Evolutionary conservation across 2,329 filamentous ascomycete species (phyloP), one percentile per base, ranked within the genome.

Genomic region (Alternaria burnsii): DNA sequence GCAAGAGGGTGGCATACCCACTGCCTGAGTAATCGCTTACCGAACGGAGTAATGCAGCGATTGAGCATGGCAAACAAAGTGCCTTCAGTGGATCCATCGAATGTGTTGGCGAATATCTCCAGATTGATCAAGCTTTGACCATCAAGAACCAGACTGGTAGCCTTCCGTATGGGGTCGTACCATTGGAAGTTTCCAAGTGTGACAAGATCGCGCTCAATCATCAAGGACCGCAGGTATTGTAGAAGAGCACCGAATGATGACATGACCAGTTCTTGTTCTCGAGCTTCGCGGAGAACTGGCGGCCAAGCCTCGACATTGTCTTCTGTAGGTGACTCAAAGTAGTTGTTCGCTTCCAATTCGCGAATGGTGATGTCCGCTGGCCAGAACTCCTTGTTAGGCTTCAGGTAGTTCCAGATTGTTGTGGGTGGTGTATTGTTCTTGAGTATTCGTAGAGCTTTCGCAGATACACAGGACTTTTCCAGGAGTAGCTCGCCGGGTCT

Each of bases 1-100:
- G 93, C 93, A 14, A 99, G 84, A 3, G 95, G 95, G 78, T 99
- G 95, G 72, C 94, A 98, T 3, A 99, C 91, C 95, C 95, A 99
- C 77, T 97, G 93, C 55, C 94, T 91, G 78, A 99, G 93, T 77
- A 97, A 88, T 11, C 95, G 91, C 81, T 99, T 99, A 58, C 95
- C 95, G 74, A 99, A 99, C 0, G 95, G 94, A 4, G 95, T 98
- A 63, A 97, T 90, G 75, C 95, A 99, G 52, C 93, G 89, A 77
- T 99, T 98, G 53, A 99, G 86, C 65, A 99, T 88, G 52, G 87
- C 87, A 79, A 98, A 99, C 1, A 99, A 81, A 0, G 95, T 98
- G 7, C 95, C 95, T 40, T 97, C 91, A 0, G 85, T 77, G 14
- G 92, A 89, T 8, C 94, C 94, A 73, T 97, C 94, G 67, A 91